Percentiles rank a stretch among this genome's conserved stretches.
Conservation (phyloP, 306 rosid species). For the Styphnolobium japonicum region DNA sequence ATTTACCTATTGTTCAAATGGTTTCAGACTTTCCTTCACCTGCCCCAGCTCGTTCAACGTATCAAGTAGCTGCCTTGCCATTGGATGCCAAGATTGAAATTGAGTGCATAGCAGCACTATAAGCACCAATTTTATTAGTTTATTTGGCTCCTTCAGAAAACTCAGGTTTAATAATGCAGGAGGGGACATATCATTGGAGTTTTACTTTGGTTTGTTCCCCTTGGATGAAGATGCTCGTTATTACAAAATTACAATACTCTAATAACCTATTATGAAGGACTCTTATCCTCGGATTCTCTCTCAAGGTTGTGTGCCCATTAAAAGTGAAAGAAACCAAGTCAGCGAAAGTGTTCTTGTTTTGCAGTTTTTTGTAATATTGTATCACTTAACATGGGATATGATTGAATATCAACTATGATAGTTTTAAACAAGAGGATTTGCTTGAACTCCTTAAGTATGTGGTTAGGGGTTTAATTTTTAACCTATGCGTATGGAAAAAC, state of each 20-base stretch:
- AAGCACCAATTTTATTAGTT: neutral
- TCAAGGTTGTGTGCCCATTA: neutral
- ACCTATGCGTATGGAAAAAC: too few species aligned
- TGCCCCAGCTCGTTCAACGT: slow-evolving; percentile 89
- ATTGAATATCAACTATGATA: neutral
- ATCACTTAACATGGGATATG: neutral
- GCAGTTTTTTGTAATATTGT: neutral
- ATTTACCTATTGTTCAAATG: slow-evolving; percentile 10
- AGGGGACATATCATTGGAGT: slow-evolving; percentile 21
- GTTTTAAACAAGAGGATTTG: neutral
- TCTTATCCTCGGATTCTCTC: neutral
- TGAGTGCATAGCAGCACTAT: slow-evolving; percentile 83
- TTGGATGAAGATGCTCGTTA: slow-evolving; percentile 17
- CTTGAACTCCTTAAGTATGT: too few species aligned
- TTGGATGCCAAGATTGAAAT: slow-evolving; percentile 93
- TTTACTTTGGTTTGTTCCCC: slow-evolving; percentile 14
- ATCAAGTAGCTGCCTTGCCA: slow-evolving; percentile 89
- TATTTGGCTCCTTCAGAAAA: neutral
- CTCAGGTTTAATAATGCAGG: slow-evolving; percentile 39
- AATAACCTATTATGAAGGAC: neutral
- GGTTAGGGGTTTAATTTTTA: too few species aligned
- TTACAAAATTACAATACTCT: neutral
- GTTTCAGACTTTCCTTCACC: slow-evolving; percentile 72
- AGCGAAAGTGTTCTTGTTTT: neutral
- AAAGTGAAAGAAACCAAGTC: neutral